A percentile compares a stretch with the other conserved stretches of the same genome.
Conservation (phyloP, 768 basidiomycete species). For the Baorangia bicolor region DNA sequence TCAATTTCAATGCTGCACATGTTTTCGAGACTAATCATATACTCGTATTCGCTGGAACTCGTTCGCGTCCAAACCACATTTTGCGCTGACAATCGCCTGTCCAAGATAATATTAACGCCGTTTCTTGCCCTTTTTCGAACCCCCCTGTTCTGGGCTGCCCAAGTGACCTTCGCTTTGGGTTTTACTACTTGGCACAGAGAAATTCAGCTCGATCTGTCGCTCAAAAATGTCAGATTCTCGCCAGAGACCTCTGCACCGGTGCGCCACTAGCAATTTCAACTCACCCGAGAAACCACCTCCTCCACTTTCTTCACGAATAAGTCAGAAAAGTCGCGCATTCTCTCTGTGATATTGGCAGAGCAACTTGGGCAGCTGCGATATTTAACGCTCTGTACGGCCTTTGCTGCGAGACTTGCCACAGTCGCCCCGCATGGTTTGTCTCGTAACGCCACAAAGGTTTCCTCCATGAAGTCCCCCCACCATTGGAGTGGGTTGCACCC, state of each 20-base stretch:
- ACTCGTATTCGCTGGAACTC: neutral
- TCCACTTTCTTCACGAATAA: slow-evolving; percentile 14
- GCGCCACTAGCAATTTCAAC: neutral
- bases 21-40: neutral
- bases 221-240: neutral
- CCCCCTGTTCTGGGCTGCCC: neutral
- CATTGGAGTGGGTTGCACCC: neutral
- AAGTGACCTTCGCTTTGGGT: too few relatives aligned
- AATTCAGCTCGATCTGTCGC: slow-evolving; percentile 3
- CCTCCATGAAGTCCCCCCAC: slow-evolving; percentile 26
- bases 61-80: neutral
- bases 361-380: neutral
- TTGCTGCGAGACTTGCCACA: neutral
- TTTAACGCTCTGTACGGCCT: neutral
- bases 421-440: slow-evolving; percentile 21
- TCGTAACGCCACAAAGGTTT: slow-evolving; percentile 2
- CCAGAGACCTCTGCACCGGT: too few relatives aligned
- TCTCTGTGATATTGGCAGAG: neutral
- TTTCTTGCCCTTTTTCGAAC: neutral
- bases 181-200: neutral
- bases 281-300: slow-evolving; percentile 11
- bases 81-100: neutral
- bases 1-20: neutral
- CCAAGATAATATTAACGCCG: neutral
- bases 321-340: slow-evolving; percentile 16